phyloP scores from a whole-genome alignment of 2,329 filamentous ascomycete genomes.

The Calonectria montana region DNA sequence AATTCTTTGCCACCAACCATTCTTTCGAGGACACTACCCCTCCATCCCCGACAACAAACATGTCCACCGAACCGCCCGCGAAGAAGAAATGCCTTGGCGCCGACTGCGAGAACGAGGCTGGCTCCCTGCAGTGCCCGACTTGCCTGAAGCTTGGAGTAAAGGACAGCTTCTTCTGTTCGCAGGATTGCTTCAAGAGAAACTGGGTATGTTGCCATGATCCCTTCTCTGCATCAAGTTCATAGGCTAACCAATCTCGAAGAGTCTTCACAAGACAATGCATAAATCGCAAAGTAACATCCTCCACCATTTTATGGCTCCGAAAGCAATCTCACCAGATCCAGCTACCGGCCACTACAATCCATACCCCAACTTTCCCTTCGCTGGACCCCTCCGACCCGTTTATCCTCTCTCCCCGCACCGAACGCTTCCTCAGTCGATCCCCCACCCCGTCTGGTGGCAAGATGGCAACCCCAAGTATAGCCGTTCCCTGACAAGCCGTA shows the following conservation, averaged over 20 bases:
- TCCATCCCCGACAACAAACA: slow-evolving; percentile 44
- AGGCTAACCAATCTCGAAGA: slow-evolving; percentile 59
- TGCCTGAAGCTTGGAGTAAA: slow-evolving; percentile 89
- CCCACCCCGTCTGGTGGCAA: slow-evolving; percentile 86
- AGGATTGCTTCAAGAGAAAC: slow-evolving; percentile 98
- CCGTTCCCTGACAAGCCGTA: slow-evolving; percentile 72
- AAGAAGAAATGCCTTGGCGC: slow-evolving; percentile 81
- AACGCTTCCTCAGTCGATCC: slow-evolving; percentile 82
- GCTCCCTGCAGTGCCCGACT: slow-evolving; percentile 90
- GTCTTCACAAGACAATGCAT: slow-evolving; percentile 76
- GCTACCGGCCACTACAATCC: slow-evolving; percentile 91
- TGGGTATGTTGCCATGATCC: slow-evolving; percentile 74
- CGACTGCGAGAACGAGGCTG: slow-evolving; percentile 89
- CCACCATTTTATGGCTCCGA: slow-evolving; percentile 79
- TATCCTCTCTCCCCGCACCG: slow-evolving; percentile 83
- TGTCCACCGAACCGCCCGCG: slow-evolving; percentile 61
- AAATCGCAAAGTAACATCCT: slow-evolving; percentile 83
- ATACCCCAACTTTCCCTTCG: slow-evolving; percentile 87
- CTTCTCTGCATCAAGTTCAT: slow-evolving; percentile 26
- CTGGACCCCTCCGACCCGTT: slow-evolving; percentile 84
- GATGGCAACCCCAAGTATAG: slow-evolving; percentile 79
- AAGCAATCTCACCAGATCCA: slow-evolving; percentile 90
- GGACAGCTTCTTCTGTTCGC: slow-evolving; percentile 96
- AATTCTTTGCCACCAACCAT: neutral
- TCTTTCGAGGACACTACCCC: neutral